Conservation (phyloP, 208 protist species). For the Trypanosoma grayi region DNA sequence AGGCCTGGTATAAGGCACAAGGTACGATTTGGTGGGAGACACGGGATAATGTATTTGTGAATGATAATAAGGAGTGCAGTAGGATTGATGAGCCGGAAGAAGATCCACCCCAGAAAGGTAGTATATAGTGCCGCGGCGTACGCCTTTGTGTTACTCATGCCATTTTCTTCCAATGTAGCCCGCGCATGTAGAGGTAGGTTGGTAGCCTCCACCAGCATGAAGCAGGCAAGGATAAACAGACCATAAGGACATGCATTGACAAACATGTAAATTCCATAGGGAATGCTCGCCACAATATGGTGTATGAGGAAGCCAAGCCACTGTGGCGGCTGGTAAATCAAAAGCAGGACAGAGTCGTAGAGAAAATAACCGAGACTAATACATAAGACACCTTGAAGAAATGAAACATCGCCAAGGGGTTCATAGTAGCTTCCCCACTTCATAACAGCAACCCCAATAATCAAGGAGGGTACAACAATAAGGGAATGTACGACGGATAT, state of each 20-base stretch:
- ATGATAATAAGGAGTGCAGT: slow-evolving; percentile 27
- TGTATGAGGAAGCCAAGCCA: slow-evolving; percentile 39
- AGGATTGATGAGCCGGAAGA: slow-evolving; percentile 45
- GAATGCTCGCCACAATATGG: slow-evolving; percentile 39
- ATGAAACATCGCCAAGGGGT: slow-evolving; percentile 26
- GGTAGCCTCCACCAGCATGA: slow-evolving; percentile 57
- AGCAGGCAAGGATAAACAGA: slow-evolving; percentile 39
- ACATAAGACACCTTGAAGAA: slow-evolving; percentile 30
- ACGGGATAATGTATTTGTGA: slow-evolving; percentile 31
- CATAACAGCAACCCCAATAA: slow-evolving; percentile 34
- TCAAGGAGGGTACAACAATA: slow-evolving; percentile 34
- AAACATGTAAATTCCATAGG: slow-evolving; percentile 53
- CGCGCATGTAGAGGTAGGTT: slow-evolving; percentile 40
- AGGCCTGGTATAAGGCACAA: slow-evolving; percentile 33
- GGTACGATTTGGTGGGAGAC: slow-evolving; percentile 3
- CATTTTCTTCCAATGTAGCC: slow-evolving; percentile 38
- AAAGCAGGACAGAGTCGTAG: slow-evolving; percentile 30
- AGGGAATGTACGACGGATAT: slow-evolving; percentile 39
- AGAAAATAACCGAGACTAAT: slow-evolving; percentile 51
- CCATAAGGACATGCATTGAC: slow-evolving; percentile 28
- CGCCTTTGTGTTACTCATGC: background rate
- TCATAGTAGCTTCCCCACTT: slow-evolving; percentile 37
- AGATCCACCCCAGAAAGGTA: slow-evolving; percentile 33
- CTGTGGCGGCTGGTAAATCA: slow-evolving; percentile 31
- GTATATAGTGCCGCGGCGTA: slow-evolving; percentile 34